phyloP scores from a whole-genome alignment of 176 grass and related monocot genomes.

The Oryza glaberrima region DNA sequence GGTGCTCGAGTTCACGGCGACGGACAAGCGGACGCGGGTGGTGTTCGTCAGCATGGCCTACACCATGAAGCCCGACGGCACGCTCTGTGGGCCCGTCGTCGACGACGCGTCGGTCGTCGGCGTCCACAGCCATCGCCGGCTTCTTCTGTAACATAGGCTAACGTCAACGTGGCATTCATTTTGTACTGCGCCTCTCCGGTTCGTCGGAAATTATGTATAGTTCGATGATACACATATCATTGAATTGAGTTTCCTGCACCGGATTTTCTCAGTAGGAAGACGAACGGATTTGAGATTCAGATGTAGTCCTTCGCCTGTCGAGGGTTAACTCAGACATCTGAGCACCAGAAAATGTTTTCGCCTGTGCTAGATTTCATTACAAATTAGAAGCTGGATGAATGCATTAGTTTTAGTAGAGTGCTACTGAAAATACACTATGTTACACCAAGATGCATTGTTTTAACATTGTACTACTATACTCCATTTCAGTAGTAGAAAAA shows the following conservation, averaged over 20 bases:
- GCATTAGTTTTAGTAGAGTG: too few species aligned
- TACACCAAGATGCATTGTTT: too few species aligned
- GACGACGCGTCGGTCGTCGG: constrained; percentile 51
- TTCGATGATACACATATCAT: neutral
- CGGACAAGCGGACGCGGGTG: constrained; percentile 42
- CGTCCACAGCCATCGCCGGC: constrained; percentile 15
- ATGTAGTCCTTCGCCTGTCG: too few species aligned
- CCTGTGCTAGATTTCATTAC: neutral
- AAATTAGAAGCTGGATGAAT: neutral
- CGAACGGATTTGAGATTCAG: too few species aligned
- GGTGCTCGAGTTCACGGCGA: constrained; percentile 56
- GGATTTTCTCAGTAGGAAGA: too few species aligned
- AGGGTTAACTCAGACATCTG: too few species aligned
- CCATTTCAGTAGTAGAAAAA: neutral
- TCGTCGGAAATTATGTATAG: neutral
- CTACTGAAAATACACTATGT: too few species aligned
- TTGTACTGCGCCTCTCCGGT: neutral
- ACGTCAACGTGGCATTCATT: neutral
- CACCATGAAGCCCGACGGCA: constrained; percentile 53
- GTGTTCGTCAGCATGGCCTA: constrained; percentile 52
- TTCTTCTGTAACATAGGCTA: constrained; percentile 22
- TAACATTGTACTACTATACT: too few species aligned
- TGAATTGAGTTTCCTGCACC: too few species aligned
- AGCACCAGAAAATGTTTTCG: too few species aligned
- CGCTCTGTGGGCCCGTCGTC: constrained; percentile 63